These are phyloP conservation scores for Mycena filopes DNA, from an alignment of 768 basidiomycete genomes.

Conservation along the genomic window DNA sequence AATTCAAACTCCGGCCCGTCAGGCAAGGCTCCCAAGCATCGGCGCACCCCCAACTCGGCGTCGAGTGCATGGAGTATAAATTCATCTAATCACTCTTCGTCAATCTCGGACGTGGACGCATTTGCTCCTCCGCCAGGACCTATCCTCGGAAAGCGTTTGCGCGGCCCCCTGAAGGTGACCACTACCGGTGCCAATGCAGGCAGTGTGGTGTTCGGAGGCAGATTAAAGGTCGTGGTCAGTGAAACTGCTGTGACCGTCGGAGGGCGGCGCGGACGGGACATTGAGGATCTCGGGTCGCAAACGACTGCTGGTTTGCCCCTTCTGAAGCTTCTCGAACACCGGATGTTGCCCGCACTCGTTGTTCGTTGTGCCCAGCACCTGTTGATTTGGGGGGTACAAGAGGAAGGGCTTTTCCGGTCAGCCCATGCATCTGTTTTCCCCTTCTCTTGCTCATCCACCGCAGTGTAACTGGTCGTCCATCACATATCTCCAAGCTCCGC, in stretches of 20 bases:
- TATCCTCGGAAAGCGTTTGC: slow-evolving; percentile 62
- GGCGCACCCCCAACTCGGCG: slow-evolving; percentile 69
- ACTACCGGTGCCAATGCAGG: slow-evolving; percentile 47
- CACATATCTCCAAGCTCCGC: slow-evolving; percentile 80
- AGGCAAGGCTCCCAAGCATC: slow-evolving; percentile 48
- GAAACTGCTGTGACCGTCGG: slow-evolving; percentile 62
- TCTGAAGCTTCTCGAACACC: slow-evolving; percentile 55
- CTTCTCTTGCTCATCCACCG: slow-evolving; percentile 31
- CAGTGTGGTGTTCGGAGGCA: slow-evolving; percentile 75
- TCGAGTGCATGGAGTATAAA: slow-evolving; percentile 67
- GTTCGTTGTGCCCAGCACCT: slow-evolving; percentile 87
- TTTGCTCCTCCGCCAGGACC: slow-evolving; percentile 56
- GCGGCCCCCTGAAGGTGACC: slow-evolving; percentile 60
- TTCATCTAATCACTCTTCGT: slow-evolving; percentile 55
- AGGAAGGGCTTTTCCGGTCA: slow-evolving; percentile 88
- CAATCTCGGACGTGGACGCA: slow-evolving; percentile 63
- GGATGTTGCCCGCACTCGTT: slow-evolving; percentile 77
- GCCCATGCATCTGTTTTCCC: slow-evolving; percentile 40
- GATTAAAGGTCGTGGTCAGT: slow-evolving; percentile 62
- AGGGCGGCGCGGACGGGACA: slow-evolving; percentile 35
- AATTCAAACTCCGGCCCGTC: slow-evolving; percentile 52
- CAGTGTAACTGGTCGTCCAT: slow-evolving; percentile 86
- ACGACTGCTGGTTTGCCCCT: slow-evolving; percentile 38
- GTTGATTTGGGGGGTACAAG: slow-evolving; percentile 83
- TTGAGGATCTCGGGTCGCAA: slow-evolving; percentile 31